Evolutionary conservation across 2,329 filamentous ascomycete genomes (phyloP).

Genomic region (Cladosporium sp.): DNA sequence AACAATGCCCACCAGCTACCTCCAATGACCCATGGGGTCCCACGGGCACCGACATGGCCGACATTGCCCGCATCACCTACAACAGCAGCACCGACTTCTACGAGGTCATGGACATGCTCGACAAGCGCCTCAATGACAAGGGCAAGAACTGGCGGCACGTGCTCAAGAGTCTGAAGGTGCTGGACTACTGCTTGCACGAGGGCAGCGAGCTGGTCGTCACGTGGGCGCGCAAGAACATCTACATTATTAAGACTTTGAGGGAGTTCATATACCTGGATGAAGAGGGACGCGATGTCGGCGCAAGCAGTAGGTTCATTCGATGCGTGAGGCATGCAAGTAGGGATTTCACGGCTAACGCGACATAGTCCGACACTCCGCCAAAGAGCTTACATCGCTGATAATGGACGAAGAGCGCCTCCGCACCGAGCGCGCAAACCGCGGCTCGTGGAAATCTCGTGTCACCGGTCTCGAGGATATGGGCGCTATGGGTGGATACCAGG

Average conservation of each 20-base stretch:
- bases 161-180: conserved; percentile 92
- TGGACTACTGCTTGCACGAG: conserved; percentile 97
- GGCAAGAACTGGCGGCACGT: conserved; percentile 99
- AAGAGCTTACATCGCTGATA: conserved; percentile 89
- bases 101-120: conserved; percentile 99
- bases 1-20: conserved; percentile 65
- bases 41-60: conserved; percentile 96
- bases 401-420: conserved; percentile 91
- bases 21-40: conserved; percentile 99
- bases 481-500: conserved; percentile 46
- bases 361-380: conserved; percentile 91
- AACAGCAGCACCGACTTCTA: conserved; percentile 98
- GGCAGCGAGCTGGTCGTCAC: conserved; percentile 95
- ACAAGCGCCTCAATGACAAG: conserved; percentile 98
- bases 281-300: conserved; percentile 90
- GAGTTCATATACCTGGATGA: conserved; percentile 98
- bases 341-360: conserved; percentile 34
- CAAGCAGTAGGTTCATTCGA: conserved; percentile 71
- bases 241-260: conserved; percentile 96
- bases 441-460: conserved; percentile 95
- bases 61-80: conserved; percentile 97
- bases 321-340: no score
- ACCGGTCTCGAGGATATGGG: conserved; percentile 85
- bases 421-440: conserved; percentile 85
- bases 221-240: conserved; percentile 97